Evolutionary conservation across 768 basidiomycete genomes (phyloP).

Genomic region (Panellus pusillus): DNA sequence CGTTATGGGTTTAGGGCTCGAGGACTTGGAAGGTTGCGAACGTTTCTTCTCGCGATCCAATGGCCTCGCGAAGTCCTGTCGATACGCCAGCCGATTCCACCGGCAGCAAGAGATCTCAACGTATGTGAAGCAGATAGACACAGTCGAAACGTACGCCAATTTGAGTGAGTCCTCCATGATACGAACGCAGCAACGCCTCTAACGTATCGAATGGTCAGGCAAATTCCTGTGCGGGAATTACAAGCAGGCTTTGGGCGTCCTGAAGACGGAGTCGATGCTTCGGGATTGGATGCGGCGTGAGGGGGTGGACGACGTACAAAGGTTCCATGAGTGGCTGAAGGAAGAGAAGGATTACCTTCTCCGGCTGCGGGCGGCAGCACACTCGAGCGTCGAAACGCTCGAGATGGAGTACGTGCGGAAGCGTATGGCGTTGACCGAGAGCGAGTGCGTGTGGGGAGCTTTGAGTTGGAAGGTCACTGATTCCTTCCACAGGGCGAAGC

Average conservation of each 20-base stretch:
- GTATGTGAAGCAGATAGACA: background rate
- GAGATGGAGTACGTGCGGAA: conserved; percentile 16
- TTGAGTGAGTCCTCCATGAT: conserved; percentile 3
- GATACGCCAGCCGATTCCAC: conserved; percentile 9
- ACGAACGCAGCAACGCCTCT: no score
- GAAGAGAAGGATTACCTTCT: conserved; percentile 15
- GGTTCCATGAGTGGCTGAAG: conserved; percentile 6
- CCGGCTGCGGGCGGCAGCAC: background rate
- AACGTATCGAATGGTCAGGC: background rate
- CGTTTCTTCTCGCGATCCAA: conserved; percentile 12
- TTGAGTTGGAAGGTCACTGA: no score
- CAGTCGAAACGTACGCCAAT: conserved; percentile 8
- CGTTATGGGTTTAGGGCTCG: conserved; percentile 2
- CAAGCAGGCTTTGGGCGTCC: background rate
- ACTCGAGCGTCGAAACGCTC: conserved; percentile 1
- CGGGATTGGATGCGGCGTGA: background rate
- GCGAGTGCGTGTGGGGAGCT: background rate
- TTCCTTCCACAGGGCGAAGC: background rate
- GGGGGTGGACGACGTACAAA: background rate
- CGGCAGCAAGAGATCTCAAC: conserved; percentile 1
- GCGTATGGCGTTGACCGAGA: background rate
- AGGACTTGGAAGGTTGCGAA: conserved; percentile 21
- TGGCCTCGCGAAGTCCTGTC: conserved; percentile 3
- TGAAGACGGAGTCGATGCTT: background rate
- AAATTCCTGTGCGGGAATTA: conserved; percentile 11